These are phyloP conservation scores for Acanthamoeba healyi DNA, from an alignment of 208 protist species.

Conservation along the genomic window DNA sequence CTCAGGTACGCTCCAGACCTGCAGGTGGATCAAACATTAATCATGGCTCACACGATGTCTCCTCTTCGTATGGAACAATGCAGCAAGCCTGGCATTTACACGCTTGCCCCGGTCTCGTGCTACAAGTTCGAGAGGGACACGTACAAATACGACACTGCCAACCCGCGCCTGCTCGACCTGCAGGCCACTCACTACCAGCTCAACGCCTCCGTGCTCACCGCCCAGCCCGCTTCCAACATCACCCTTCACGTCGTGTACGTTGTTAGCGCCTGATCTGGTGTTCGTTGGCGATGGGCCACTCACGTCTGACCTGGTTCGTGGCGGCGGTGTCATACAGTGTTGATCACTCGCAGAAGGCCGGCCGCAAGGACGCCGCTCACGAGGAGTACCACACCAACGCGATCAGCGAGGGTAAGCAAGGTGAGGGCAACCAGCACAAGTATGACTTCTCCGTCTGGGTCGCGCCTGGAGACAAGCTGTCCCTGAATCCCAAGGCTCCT, in stretches of 20 bases:
- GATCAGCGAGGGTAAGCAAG: not conserved
- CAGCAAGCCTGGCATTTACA: slow-evolving; percentile 39
- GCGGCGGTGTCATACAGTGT: no score
- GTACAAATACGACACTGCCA: slow-evolving; percentile 59
- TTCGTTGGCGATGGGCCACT: no score
- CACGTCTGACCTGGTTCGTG: no score
- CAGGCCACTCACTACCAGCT: slow-evolving; percentile 45
- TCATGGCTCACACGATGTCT: no score
- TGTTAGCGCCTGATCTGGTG: no score
- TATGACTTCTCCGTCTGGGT: slow-evolving; percentile 27
- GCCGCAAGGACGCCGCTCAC: not conserved
- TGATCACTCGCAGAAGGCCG: not conserved
- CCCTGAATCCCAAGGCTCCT: not conserved
- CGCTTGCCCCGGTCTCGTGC: slow-evolving; percentile 12
- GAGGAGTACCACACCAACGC: not conserved
- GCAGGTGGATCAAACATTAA: no score
- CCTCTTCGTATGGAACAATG: no score
- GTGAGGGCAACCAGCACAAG: not conserved
- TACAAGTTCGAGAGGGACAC: slow-evolving; percentile 29
- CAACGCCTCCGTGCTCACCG: not conserved
- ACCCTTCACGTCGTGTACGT: slow-evolving; percentile 13
- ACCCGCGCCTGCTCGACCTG: slow-evolving; percentile 33
- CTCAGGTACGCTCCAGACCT: not conserved
- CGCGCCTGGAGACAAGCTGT: not conserved
- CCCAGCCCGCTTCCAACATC: slow-evolving; percentile 9